Evolutionary conservation across 495 filamentous ascomycete species (phyloP), one percentile per base, ranked within the genome.

Genomic region (Talaromyces stipitatus): DNA sequence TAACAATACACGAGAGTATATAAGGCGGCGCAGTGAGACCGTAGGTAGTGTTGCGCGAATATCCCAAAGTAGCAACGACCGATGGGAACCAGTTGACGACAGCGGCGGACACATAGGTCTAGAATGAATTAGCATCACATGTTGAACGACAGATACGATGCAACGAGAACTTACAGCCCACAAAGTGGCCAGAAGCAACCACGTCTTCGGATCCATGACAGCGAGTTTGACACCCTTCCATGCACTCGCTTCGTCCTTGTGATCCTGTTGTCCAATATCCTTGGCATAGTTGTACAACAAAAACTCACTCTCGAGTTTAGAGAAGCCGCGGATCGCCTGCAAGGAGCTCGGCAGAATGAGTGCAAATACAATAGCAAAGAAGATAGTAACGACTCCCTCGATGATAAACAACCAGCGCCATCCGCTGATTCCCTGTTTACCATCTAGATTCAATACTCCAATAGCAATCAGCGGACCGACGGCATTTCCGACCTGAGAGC

Each of bases 381-480:
- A 62, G 11, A 91, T 77, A 3, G 82, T 87, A 50, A 90, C 76
- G 8, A 96, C 70, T 7, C 91, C 91, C 58, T 91, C 96, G 32
- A 96, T 70, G 22, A 96, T 80, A 66, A 96, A 95, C 91, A 96
- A 95, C 91, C 91, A 96, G 59, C 89, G 86, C 66, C 91, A 96
- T 12, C 91, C 91, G 3, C 89, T 86, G 4, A 92, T 76, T 9
- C 91, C 91, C 12, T 79, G 77, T 2, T 73, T 63, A 8, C 89
- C 89, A 64, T 96, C 89, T 86, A 96, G 92, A 62, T 94, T 72
- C 66, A 95, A 90, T 66, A 96, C 95, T 0, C 91, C 91, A 0
- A 91, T 90, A 11, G 90, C 94, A 18, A 95, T 92, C 8, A 95
- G 77, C 4, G 91, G 91, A 7, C 92, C 91, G 5, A 95, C 90